Percentiles rank a stretch among this genome's conserved stretches.
Conservation (phyloP, 1,284 basidiomycete species). For the Polyporus tsugae region DNA sequence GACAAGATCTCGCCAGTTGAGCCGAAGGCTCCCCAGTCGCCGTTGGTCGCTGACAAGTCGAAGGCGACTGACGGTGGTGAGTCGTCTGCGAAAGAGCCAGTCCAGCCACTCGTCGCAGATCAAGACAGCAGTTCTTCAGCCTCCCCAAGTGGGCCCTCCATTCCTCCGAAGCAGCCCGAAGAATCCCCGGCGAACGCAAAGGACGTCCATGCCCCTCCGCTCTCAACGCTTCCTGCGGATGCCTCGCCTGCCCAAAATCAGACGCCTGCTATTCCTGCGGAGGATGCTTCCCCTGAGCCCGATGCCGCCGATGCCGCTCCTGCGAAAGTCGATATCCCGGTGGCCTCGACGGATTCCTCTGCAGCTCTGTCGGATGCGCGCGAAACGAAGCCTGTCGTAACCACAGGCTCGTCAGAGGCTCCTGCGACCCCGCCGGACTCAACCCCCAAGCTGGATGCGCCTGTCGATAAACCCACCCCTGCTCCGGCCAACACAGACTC, state of each 20-base stretch:
- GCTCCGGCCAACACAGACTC: neutral
- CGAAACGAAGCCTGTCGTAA: neutral
- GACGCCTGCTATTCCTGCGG: neutral
- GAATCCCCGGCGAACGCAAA: neutral
- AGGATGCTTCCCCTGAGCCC: neutral
- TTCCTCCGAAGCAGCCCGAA: slow-evolving; percentile 13
- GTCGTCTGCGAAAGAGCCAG: neutral
- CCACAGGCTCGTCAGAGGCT: neutral
- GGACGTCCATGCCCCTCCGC: neutral
- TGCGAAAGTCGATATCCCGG: neutral
- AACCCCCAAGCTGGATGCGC: neutral
- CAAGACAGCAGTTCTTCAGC: neutral
- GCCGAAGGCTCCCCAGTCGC: neutral
- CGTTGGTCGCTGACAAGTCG: neutral
- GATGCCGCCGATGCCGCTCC: neutral
- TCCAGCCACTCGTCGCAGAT: neutral
- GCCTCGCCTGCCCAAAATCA: neutral
- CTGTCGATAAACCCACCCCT: neutral
- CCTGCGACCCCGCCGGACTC: neutral
- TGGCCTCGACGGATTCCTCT: neutral
- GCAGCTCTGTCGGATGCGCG: neutral
- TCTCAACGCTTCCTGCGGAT: neutral
- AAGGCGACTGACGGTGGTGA: neutral
- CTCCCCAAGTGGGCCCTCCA: neutral
- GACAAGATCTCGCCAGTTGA: slow-evolving; percentile 2